Conservation (phyloP, 1,284 basidiomycete species). For the Chalciporus piperatoides region DNA sequence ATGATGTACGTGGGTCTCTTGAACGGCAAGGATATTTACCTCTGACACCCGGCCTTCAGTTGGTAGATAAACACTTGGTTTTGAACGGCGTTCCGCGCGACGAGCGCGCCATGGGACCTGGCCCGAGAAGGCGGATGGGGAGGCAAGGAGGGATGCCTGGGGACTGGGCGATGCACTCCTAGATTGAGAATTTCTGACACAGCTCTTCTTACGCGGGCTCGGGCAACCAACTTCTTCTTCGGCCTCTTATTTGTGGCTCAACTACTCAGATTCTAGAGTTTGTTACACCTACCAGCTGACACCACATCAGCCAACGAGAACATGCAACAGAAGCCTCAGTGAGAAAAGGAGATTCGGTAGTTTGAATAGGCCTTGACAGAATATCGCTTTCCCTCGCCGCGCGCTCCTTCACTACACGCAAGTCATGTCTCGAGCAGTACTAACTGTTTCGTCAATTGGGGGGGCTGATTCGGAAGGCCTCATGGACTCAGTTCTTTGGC, state of each 20-base stretch:
- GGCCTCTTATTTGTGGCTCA: neutral
- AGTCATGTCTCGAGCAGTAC: constrained; percentile 6
- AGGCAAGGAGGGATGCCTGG: constrained; percentile 40
- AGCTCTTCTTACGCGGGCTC: neutral
- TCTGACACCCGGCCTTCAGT: constrained; percentile 35
- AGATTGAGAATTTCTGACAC: constrained; percentile 3
- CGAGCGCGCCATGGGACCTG: constrained; percentile 39
- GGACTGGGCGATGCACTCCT: constrained; percentile 46
- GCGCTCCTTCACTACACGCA: neutral
- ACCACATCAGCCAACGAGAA: constrained; percentile 1
- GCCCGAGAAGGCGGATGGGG: constrained; percentile 46
- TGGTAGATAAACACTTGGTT: constrained; percentile 66
- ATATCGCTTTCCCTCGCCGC: neutral
- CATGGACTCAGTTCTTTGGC: constrained; percentile 47
- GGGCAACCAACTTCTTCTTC: neutral
- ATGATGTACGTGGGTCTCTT: constrained; percentile 66
- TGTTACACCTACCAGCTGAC: neutral
- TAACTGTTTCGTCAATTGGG: neutral
- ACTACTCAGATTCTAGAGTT: neutral
- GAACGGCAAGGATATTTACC: constrained; percentile 1
- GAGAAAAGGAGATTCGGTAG: no score
- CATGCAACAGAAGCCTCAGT: neutral
- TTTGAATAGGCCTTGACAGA: neutral
- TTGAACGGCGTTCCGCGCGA: constrained; percentile 43
- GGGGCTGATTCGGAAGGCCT: constrained; percentile 54